These are phyloP conservation scores for Acanthamoeba sp. DNA, from an alignment of 208 protist genomes.

Conservation along the genomic window DNA sequence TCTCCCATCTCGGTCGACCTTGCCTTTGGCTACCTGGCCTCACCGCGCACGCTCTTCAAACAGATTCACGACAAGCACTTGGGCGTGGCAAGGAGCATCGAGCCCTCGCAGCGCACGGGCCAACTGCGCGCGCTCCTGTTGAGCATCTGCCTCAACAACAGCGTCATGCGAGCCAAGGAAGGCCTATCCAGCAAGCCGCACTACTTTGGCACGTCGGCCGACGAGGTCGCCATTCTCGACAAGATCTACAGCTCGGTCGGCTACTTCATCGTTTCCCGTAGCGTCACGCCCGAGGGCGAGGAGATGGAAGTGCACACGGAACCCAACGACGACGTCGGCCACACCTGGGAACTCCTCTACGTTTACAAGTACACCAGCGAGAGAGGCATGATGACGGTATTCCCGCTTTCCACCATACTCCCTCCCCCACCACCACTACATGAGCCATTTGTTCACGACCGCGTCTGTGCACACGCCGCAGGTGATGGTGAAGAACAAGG, in stretches of 20 bases:
- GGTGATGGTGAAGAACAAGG: constrained; percentile 68
- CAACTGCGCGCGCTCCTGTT: constrained; percentile 40
- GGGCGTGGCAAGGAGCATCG: constrained; percentile 5
- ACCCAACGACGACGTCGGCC: constrained; percentile 36
- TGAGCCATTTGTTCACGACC: not conserved
- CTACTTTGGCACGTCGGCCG: constrained; percentile 74
- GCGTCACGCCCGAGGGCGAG: constrained; percentile 63
- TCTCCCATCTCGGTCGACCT: not conserved
- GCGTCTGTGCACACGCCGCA: not conserved
- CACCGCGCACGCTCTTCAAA: not conserved
- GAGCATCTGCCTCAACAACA: constrained; percentile 69
- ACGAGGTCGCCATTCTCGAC: constrained; percentile 70
- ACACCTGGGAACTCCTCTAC: constrained; percentile 61
- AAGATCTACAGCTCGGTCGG: constrained; percentile 53
- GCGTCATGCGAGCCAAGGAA: constrained; percentile 65
- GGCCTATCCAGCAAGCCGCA: constrained; percentile 2
- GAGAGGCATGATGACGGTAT: constrained; percentile 77
- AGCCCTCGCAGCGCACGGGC: not conserved
- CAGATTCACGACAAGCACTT: constrained; percentile 73
- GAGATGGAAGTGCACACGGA: constrained; percentile 65
- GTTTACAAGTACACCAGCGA: constrained; percentile 75
- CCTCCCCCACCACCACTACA: no score
- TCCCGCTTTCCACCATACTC: not conserved
- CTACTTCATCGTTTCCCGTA: constrained; percentile 71
- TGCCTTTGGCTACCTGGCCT: not conserved